phyloP scores from a whole-genome alignment of 306 rosid species.

The Pachyrhizus erosus region DNA sequence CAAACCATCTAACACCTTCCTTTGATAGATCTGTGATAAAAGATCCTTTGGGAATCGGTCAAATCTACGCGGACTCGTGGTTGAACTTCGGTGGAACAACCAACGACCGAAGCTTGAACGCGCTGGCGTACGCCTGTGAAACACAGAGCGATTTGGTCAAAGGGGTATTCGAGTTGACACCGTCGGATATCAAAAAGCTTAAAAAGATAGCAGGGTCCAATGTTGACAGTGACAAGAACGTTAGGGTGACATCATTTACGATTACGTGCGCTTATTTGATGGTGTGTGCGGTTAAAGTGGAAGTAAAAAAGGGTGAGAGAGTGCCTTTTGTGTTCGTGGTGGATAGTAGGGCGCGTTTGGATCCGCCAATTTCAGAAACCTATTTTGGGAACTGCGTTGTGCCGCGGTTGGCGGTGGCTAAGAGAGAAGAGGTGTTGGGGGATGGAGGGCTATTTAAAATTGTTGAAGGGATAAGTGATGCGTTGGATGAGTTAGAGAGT shows the following conservation, averaged over 20 bases:
- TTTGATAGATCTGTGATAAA: background rate
- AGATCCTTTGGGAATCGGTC: background rate
- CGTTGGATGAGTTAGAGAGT: conserved; percentile 20
- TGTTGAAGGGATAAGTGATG: conserved; percentile 28
- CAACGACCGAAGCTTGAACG: background rate
- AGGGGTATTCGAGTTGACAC: background rate
- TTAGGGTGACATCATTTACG: background rate
- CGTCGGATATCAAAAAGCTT: background rate
- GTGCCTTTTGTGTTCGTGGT: conserved; percentile 26
- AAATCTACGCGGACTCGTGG: background rate
- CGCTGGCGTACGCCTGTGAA: background rate
- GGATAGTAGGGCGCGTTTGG: conserved; percentile 53
- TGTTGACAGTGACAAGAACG: background rate
- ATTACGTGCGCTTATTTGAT: background rate
- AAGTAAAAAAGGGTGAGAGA: background rate
- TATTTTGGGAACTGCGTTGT: conserved; percentile 62
- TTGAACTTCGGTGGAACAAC: background rate
- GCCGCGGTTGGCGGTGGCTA: background rate
- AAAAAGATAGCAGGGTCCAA: background rate
- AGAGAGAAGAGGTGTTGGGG: conserved; percentile 11
- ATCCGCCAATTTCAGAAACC: conserved; percentile 26
- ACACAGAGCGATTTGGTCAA: background rate
- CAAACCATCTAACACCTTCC: background rate
- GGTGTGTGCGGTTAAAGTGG: conserved; percentile 21
- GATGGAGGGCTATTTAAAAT: conserved; percentile 34